A percentile compares a stretch with the other conserved stretches of the same genome.
Conservation (phyloP, 805 yeast genomes). For the Barnettozyma sucrosica region DNA sequence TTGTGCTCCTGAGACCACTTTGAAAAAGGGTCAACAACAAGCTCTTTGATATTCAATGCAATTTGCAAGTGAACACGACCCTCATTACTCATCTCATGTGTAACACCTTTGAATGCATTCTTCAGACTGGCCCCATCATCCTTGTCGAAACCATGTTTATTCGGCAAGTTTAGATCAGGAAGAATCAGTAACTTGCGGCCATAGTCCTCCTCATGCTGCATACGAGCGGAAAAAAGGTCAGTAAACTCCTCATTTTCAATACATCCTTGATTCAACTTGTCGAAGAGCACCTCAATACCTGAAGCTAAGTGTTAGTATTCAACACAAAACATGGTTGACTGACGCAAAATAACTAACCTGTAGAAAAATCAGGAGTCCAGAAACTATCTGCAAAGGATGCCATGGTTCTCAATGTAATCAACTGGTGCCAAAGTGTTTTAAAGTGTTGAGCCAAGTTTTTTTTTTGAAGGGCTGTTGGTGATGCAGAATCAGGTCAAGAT, state of each 20-base stretch:
- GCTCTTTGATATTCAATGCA: slow-evolving; percentile 51
- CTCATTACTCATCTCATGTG: slow-evolving; percentile 49
- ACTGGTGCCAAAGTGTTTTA: background rate
- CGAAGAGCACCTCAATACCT: slow-evolving; percentile 47
- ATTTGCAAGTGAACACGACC: slow-evolving; percentile 55
- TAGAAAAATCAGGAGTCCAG: slow-evolving; percentile 64
- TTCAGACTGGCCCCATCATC: slow-evolving; percentile 65
- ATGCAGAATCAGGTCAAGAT: background rate
- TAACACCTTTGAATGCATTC: slow-evolving; percentile 54
- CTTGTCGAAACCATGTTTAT: slow-evolving; percentile 37
- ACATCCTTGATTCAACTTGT: slow-evolving; percentile 54
- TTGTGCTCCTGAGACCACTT: slow-evolving; percentile 73
- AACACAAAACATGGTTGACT: background rate
- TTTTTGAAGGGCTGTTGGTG: background rate
- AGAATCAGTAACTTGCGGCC: slow-evolving; percentile 49
- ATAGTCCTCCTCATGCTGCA: slow-evolving; percentile 64
- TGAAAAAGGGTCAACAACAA: slow-evolving; percentile 65
- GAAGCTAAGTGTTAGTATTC: background rate
- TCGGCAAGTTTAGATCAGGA: slow-evolving; percentile 31
- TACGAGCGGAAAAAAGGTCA: slow-evolving; percentile 57
- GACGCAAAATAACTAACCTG: slow-evolving; percentile 31
- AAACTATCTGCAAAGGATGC: slow-evolving; percentile 68
- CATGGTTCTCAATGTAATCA: slow-evolving; percentile 18
- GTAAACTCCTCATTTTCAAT: slow-evolving; percentile 67
- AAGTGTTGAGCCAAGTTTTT: too few species aligned